Base-by-base conservation (phyloP, 495 filamentous ascomycete species). In the Hypoxylon crocopeplum region DNA sequence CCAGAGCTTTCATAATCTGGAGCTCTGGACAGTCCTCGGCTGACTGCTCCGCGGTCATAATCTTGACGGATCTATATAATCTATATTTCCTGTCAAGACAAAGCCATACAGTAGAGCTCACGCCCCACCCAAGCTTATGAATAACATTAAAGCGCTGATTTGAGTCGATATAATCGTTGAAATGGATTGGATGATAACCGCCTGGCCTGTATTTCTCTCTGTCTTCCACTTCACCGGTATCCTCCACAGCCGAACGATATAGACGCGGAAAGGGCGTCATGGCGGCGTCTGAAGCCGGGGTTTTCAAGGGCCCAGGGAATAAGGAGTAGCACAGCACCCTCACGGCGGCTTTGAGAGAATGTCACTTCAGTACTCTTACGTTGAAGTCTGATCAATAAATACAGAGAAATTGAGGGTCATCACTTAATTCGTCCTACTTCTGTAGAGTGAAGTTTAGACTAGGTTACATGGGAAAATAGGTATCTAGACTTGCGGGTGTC, bases 91-190 rank as follows among this genome's bases (percentile, higher is more conserved):
- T 37, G 36, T 86, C 80, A 1, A 57, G 70, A 22, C 79, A 80
- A 36, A 86, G 75, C 82, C 80, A 86, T 36, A 81, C 73, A 2
- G 79, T 85, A 10, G 73, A 79, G 52, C 72, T 81, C 5, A 72
- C 71, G 7, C 79, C 77, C 49, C 69, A 77, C 3, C 79, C 82
- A 12, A 84, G 72, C 36, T 85, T 86, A 60, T 82, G 77, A 2
- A 76, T 67, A 54, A 84, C 78, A 5, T 57, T 61, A 54, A 82
- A 84, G 19, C 71, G 67, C 1, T 64, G 22, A 25, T 56, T 68
- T 2, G 33, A 21, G 2, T 21, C 56, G 56, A 69, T 73, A 29
- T 62, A 32, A 22, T 84, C 77, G 0, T 73, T 75, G n/a, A 82
- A 58, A 49, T 77, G 70, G 8, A 82, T 58, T 8, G 81, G 82